Base-by-base conservation (phyloP, 371 early-diverging fungal species). In the Coemansia sp. region DNA sequence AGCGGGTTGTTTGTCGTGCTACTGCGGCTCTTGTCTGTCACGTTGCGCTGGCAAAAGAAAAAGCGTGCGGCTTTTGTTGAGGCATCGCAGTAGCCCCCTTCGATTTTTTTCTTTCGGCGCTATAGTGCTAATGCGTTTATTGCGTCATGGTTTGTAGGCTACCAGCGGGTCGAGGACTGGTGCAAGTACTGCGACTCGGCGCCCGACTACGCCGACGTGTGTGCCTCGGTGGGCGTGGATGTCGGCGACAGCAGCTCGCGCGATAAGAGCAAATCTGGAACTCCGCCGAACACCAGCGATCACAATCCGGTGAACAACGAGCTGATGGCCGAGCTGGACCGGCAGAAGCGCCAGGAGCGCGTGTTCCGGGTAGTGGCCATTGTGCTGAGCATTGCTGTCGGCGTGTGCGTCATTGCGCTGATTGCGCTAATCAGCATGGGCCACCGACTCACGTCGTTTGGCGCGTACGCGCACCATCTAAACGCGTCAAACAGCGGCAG, bases 91-190 rank as follows among this genome's bases (percentile, higher is more conserved):
- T 45, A 45, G 16, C 16, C 8, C 20, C 20, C 20, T 20, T 20
- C 20, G 20, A 20, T 20, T 12, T 51, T 51, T 33, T 2, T 10
- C 16, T 33, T 11, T 12, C 31, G 3, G 11, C 12, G 51, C 14
- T 33, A 33, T 51, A 51, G 51, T 51, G 33, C 51, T 51, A 51
- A 51, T 51, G 14, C 3, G 12, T 5, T 35, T 1, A 36, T 4
- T 4, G 8, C 38, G 8, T 36, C 38, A 6, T 14, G 3, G n/a
- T 16, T 31, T 33, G 12, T 77, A 77, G 77, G 77, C 9, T 78
- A 65, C 16, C 66, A 78, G 56, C 63, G 72, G 4, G 78, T 78
- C 9, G 68, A 67, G 31, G 78, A 78, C 43, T 78, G 78, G 78
- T 78, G 78, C 61, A 71, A 57, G 16, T 68, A 72, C 65, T 78